A percentile compares a stretch with the other conserved stretches of the same genome.
phyloP scores from a whole-genome alignment of 805 yeast genomes.

The Jamesozyma lodderae region DNA sequence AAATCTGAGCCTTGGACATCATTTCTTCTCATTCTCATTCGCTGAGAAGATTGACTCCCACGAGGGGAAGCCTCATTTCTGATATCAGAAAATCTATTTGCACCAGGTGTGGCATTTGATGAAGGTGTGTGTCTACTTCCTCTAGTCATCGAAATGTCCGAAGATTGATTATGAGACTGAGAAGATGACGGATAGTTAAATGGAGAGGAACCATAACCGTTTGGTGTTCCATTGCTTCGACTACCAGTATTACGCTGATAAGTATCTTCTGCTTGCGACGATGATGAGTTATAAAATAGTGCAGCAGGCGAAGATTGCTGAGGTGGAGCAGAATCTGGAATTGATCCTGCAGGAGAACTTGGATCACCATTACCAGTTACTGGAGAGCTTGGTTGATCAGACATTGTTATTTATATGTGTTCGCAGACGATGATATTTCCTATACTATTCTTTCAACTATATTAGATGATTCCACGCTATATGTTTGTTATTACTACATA shows the following conservation, averaged over 20 bases:
- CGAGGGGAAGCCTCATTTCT: slow-evolving; percentile 36
- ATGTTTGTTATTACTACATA: no score
- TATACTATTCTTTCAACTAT: no score
- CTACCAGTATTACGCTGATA: slow-evolving; percentile 17
- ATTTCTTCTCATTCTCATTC: slow-evolving; percentile 57
- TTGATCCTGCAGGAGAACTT: slow-evolving; percentile 30
- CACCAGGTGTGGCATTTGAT: slow-evolving; percentile 13
- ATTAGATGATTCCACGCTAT: no score
- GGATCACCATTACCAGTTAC: slow-evolving; percentile 27
- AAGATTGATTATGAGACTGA: slow-evolving; percentile 12
- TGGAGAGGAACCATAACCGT: slow-evolving; percentile 37
- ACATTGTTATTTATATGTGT: slow-evolving; percentile 4
- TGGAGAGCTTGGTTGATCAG: slow-evolving; percentile 33
- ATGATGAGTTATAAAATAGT: slow-evolving; percentile 27
- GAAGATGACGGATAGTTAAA: slow-evolving; percentile 35
- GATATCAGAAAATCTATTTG: slow-evolving; percentile 32
- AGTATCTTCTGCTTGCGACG: slow-evolving; percentile 24
- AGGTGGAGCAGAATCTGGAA: slow-evolving; percentile 30
- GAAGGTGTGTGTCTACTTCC: slow-evolving; percentile 10
- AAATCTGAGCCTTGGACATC: slow-evolving; percentile 67
- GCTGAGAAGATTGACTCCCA: slow-evolving; percentile 34
- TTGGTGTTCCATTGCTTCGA: slow-evolving; percentile 9
- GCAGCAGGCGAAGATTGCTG: slow-evolving; percentile 31
- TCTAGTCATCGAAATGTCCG: slow-evolving; percentile 20
- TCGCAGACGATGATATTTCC: no score